A percentile compares a stretch with the other conserved stretches of the same genome.
phyloP scores from a whole-genome alignment of 75 land plant genomes.

The Sequoia sempervirens region DNA sequence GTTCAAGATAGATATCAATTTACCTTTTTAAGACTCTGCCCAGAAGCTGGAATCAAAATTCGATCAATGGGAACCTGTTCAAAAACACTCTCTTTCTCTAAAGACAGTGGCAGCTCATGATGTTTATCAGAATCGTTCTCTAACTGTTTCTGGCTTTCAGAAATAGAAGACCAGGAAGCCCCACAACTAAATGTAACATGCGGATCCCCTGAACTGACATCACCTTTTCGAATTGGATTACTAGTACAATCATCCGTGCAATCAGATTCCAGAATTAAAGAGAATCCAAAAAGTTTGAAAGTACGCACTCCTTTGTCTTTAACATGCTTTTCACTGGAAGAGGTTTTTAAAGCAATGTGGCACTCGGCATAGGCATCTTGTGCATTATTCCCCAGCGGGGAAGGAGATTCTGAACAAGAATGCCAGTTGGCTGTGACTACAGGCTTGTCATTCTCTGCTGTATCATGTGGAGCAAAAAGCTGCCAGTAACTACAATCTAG shows the following conservation, averaged over 20 bases:
- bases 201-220: neutral
- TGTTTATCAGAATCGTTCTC: neutral
- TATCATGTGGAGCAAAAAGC: neutral
- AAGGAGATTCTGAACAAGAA: neutral
- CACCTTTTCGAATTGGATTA: neutral
- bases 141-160: neutral
- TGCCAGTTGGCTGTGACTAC: neutral
- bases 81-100: neutral
- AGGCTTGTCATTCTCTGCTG: neutral
- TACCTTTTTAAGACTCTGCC: neutral
- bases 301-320: neutral
- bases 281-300: constrained; percentile 2
- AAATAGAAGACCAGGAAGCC: neutral
- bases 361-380: neutral
- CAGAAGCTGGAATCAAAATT: neutral
- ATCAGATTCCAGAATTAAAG: constrained; percentile 5
- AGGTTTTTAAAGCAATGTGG: neutral
- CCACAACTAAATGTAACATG: neutral
- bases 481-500: neutral
- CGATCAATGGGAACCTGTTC: neutral
- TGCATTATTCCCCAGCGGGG: neutral
- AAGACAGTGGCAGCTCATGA: neutral
- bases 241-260: neutral
- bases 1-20: neutral
- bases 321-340: neutral